Base-by-base conservation (phyloP, 139 green algal species). In the Chlamydomonas eustigma region DNA sequence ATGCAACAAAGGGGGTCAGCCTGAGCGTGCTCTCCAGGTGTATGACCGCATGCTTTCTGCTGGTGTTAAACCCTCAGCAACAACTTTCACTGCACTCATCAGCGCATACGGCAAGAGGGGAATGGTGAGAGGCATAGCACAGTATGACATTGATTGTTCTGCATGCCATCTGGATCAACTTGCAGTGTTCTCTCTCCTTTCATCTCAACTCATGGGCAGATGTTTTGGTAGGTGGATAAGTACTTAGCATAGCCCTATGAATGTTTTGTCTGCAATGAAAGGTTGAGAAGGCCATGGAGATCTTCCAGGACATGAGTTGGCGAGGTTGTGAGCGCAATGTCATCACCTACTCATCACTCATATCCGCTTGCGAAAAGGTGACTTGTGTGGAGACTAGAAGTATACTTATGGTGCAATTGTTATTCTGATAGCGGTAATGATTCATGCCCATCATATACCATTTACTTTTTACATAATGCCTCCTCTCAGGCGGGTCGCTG, bases 81-180 rank as follows among this genome's bases (percentile, higher is more conserved):
- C 88, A 18, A 97, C 92, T 6, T 95, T 91, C 83, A 95, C 89
- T 1, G 91, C 92, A 5, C 88, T 97, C 50, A 94, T 97, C 78
- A 90, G 85, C 39, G 90, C 90, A 4, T 93, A 92, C 38, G 91
- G 90, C 75, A 93, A 92, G 79, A 83, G 83, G 76, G 90, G 89
- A 33, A 79, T 90, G 79, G 78, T 92, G 82, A 86, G 44, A 18
- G 44, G 18, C 18, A 58, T 12, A 18, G 88, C n/a, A n/a, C n/a
- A n/a, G n/a, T n/a, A n/a, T n/a, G n/a, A n/a, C n/a, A n/a, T n/a
- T n/a, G n/a, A n/a, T n/a, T n/a, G n/a, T n/a, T n/a, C n/a, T n/a
- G n/a, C n/a, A n/a, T n/a, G n/a, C n/a, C n/a, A n/a, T n/a, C n/a
- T n/a, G n/a, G n/a, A n/a, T n/a, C n/a, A n/a, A n/a, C n/a, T n/a